phyloP scores from a whole-genome alignment of 768 basidiomycete genomes.

The Sporobolomyces roseus region DNA sequence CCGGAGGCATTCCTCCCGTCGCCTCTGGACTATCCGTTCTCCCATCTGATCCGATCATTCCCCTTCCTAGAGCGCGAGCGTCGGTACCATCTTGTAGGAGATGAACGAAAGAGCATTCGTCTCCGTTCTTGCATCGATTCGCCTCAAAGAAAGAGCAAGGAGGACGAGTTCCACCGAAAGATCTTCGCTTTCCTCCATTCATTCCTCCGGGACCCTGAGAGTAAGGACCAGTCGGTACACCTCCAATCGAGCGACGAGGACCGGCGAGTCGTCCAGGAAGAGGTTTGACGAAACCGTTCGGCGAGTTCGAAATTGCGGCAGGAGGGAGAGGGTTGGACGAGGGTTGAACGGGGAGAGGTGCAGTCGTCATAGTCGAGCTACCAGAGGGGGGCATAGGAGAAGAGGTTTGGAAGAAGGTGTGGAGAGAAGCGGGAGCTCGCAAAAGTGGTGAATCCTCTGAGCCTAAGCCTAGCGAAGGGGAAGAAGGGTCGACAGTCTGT shows the following conservation, averaged over 20 bases:
- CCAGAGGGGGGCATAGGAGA: neutral
- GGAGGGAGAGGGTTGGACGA: conserved; percentile 5
- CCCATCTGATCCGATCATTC: conserved; percentile 36
- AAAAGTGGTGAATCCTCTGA: neutral
- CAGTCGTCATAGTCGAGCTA: neutral
- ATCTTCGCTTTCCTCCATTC: conserved; percentile 9
- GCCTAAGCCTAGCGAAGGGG: neutral
- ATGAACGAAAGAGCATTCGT: conserved; percentile 40
- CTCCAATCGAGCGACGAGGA: conserved; percentile 15
- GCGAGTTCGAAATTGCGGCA: neutral
- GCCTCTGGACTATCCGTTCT: conserved; percentile 34
- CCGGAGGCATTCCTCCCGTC: conserved; percentile 33
- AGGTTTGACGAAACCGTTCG: conserved; percentile 5
- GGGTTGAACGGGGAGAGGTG: neutral
- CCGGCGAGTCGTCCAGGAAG: neutral
- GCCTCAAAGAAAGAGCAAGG: conserved; percentile 44
- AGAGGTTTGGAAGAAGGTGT: conserved; percentile 40
- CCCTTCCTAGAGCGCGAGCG: conserved; percentile 30
- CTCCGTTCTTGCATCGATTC: conserved; percentile 43
- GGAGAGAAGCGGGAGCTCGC: conserved; percentile 22
- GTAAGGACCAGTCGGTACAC: neutral
- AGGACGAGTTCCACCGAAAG: conserved; percentile 19
- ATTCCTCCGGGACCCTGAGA: neutral
- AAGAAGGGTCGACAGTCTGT: too few species aligned
- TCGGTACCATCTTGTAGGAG: conserved; percentile 37